Evolutionary conservation across 257 asterid genomes (phyloP), one percentile per base, ranked within the genome.

Genomic region (Fraxinus cuspidata): DNA sequence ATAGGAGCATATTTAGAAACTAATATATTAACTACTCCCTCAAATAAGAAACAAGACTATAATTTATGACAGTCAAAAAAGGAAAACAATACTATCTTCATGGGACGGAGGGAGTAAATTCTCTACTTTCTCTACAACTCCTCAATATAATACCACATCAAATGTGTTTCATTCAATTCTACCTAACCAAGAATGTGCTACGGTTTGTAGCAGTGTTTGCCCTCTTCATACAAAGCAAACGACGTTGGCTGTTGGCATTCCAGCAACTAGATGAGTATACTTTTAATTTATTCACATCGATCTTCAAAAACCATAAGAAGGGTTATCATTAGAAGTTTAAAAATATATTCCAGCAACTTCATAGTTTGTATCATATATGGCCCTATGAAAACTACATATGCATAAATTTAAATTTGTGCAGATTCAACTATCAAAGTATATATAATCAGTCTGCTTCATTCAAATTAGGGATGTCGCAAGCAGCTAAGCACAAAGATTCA

Each of bases 131-230:
- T 72, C 71, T 32, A 29, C 71, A 12, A 67, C 53, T 27, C 69
- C 66, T 58, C 56, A 74, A 70, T 68, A 25, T 47, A 15, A 78
- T 74, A 78, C 40, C 47, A 56, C 56, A 64, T 27, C 72, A 72
- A 35, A 56, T 21, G 66, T 32, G 65, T 51, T 49, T n/a, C 19
- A 27, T 70, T 73, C 63, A 56, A 73, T 64, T 47, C 70, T 60
- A 23, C 12, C 29, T 47, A 76, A 49, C 29, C 7, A n/a, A 4
- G 7, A 47, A 47, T 16, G 58, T 47, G 58, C 58, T 16, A 15
- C 0, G 7, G 56, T 47, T 16, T 47, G 7, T 47, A 15, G 58
- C n/a, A 16, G 21, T 47, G 7, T 47, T 47, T 15, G 21, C n/a
- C 58, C 58, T 47, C 53, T 47, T 47, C 58, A 15, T 47, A 47